These are phyloP conservation scores for Penicillium samsonianum DNA, from an alignment of 495 filamentous ascomycete species.

Conservation along the genomic window DNA sequence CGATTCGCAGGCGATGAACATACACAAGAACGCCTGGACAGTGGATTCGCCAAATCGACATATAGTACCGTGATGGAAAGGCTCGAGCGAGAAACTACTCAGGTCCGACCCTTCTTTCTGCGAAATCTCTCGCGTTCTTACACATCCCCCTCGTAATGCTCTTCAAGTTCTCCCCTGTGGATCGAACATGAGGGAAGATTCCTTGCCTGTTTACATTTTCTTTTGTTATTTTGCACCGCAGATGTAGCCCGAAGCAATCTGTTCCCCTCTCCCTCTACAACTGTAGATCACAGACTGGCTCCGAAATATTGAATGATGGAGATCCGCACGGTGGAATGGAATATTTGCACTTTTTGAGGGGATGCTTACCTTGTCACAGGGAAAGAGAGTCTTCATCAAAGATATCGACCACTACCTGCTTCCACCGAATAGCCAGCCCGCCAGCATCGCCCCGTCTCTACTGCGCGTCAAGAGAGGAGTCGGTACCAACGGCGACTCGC, in stretches of 20 bases:
- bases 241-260: conserved; percentile 2
- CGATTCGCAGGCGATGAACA: conserved; percentile 78
- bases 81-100: conserved; percentile 63
- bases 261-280: not conserved
- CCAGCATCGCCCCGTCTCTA: conserved; percentile 75
- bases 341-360: conserved; percentile 8
- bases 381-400: conserved; percentile 94
- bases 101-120: conserved; percentile 56
- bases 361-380: conserved; percentile 44
- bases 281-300: not conserved
- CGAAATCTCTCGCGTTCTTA: conserved; percentile 21
- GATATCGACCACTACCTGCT: conserved; percentile 91
- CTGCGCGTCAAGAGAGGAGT: conserved; percentile 61
- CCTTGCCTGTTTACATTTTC: not conserved
- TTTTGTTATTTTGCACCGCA: not conserved
- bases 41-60: conserved; percentile 74
- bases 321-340: conserved; percentile 1
- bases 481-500: conserved; percentile 37
- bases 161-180: conserved; percentile 14
- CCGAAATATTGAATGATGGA: not conserved
- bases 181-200: conserved; percentile 13
- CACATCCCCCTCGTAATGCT: conserved; percentile 1
- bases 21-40: conserved; percentile 63
- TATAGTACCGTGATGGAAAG: conserved; percentile 74
- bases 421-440: conserved; percentile 67